Base-by-base conservation (phyloP, 2,329 filamentous ascomycete genomes). In the Coniochaeta pulveracea region DNA sequence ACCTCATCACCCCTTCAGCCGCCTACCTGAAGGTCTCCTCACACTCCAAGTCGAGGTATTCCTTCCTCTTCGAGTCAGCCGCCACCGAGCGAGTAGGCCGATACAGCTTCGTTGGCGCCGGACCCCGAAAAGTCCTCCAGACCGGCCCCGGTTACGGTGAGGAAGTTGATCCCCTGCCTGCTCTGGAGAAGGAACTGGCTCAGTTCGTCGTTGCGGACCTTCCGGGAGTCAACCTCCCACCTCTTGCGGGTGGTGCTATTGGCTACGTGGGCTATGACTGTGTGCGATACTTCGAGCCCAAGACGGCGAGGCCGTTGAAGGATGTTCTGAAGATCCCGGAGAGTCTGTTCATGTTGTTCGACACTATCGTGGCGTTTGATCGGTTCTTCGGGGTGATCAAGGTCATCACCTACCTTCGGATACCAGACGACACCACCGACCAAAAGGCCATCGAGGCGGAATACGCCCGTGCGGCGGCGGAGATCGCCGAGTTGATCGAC, bases 201-300 rank as follows among this genome's bases (percentile, higher is more conserved):
- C 68, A 82, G 49, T 81, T 78, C 55, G 73, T 84, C 17, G 84
- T 95, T 41, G 82, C 86, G 21, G 73, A 83, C 25, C 75, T 98
- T 4, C 88, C 91, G 1, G 84, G 79, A 1, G 63, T 96, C 48
- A 73, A 72, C 47, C 69, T 98, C 23, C 91, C 91, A 33, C 83
- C 85, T 17, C 64, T 98, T 60, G 85, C 84, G 0, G 91, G 88
- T 25, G 91, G 91, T 32, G 91, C 88, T 10, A 85, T 98, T 48
- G 91, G 91, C 38, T 98, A 96, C 55, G 85, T 96, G 5, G 88
- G 88, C 34, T 98, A 98, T 52, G 91, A 98, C 55, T 98, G 91
- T 56, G 85, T 98, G 48, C 79, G 80, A 51, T 96, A 96, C 60
- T 98, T 98, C 47, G 91, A 98, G 66, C 91, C 91, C 40, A 93